phyloP scores from a whole-genome alignment of 2,329 filamentous ascomycete species.

The Lachnellula arida region DNA sequence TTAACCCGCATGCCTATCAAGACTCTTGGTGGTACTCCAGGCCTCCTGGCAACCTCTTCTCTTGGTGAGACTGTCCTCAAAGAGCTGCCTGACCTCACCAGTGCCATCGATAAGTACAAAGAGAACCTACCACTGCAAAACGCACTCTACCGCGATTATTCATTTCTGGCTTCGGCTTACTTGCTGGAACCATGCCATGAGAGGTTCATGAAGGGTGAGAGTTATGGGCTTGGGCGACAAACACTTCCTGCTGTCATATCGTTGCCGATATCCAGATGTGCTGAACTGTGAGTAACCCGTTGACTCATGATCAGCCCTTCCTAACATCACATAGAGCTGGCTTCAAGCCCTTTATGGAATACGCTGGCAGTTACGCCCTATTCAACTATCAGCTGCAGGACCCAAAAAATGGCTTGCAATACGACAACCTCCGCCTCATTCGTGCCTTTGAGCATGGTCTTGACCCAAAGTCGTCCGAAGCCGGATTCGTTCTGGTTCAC shows the following conservation, averaged over 20 bases:
- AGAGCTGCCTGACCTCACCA: slow-evolving; percentile 74
- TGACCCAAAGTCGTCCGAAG: slow-evolving; percentile 81
- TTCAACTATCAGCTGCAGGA: slow-evolving; percentile 62
- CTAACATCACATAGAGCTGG: slow-evolving; percentile 44
- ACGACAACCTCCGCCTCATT: slow-evolving; percentile 72
- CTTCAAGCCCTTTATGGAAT: slow-evolving; percentile 93
- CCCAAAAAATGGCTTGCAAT: slow-evolving; percentile 52
- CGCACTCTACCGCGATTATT: slow-evolving; percentile 86
- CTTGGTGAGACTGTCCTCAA: slow-evolving; percentile 70
- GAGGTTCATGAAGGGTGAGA: slow-evolving; percentile 62
- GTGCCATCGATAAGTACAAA: slow-evolving; percentile 65
- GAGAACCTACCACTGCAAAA: slow-evolving; percentile 75
- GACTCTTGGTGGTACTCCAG: slow-evolving; percentile 67
- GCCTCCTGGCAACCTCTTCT: slow-evolving; percentile 68
- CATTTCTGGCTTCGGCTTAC: slow-evolving; percentile 84
- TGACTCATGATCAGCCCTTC: background rate
- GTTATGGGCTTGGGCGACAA: slow-evolving; percentile 74
- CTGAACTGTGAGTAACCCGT: slow-evolving; percentile 67
- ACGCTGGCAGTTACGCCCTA: slow-evolving; percentile 62
- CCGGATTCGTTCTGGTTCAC: slow-evolving; percentile 93
- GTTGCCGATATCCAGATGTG: slow-evolving; percentile 77
- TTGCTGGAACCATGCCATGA: slow-evolving; percentile 88
- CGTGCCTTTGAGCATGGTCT: slow-evolving; percentile 89
- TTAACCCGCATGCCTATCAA: slow-evolving; percentile 75
- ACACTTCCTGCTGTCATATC: slow-evolving; percentile 69